phyloP scores from a whole-genome alignment of 225 moss, liverwort and hornwort genomes.

The Sphagnum contortum region DNA sequence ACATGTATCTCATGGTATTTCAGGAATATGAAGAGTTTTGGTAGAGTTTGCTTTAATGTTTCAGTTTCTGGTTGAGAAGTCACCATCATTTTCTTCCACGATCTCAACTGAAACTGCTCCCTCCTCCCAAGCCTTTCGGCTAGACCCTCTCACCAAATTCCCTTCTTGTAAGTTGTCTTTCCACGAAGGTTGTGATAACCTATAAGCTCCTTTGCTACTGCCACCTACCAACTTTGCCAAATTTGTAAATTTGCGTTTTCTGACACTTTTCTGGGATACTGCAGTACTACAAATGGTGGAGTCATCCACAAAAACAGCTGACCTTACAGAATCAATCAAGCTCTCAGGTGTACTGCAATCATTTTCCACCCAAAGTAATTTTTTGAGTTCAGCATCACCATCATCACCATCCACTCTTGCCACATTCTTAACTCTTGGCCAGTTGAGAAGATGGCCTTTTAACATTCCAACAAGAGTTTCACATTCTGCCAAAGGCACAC shows the following conservation, averaged over 20 bases:
- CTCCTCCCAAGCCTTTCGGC: slow-evolving; percentile 31
- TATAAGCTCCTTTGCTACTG: slow-evolving; percentile 18
- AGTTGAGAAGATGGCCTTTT: slow-evolving; percentile 70
- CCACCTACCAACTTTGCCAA: slow-evolving; percentile 26
- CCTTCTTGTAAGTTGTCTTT: slow-evolving; percentile 1
- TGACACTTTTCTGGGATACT: slow-evolving; percentile 1
- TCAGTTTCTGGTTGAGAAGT: no score
- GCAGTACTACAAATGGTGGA: background rate
- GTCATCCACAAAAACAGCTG: slow-evolving; percentile 34
- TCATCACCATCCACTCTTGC: slow-evolving; percentile 69
- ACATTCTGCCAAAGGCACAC: slow-evolving; percentile 51
- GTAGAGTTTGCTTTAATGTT: no score
- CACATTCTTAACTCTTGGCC: slow-evolving; percentile 82
- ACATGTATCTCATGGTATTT: background rate
- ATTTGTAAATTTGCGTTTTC: slow-evolving; percentile 17
- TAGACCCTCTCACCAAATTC: slow-evolving; percentile 7
- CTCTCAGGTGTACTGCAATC: slow-evolving; percentile 12
- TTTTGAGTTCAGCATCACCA: slow-evolving; percentile 49
- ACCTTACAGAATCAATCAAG: slow-evolving; percentile 32
- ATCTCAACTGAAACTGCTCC: slow-evolving; percentile 30
- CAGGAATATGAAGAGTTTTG: no score
- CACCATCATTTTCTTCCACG: background rate
- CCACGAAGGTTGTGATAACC: slow-evolving; percentile 5
- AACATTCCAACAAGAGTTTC: slow-evolving; percentile 31
- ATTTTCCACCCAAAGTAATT: slow-evolving; percentile 31